Evolutionary conservation across 2,329 filamentous ascomycete species (phyloP).

Genomic region (Fusarium sp.): DNA sequence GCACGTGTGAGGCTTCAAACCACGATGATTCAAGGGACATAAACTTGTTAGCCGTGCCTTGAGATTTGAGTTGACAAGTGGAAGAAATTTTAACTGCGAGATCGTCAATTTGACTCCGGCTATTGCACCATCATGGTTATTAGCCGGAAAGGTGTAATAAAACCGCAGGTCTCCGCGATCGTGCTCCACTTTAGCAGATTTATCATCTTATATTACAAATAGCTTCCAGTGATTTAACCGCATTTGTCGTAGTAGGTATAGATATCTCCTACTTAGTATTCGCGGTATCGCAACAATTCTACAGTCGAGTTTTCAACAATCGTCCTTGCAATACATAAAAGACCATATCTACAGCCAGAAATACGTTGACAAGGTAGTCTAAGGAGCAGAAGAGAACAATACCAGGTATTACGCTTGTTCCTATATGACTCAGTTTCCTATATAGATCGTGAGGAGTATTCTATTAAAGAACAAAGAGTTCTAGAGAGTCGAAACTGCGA

Average conservation of each 20-base stretch:
- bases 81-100: neutral
- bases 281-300: too few species aligned
- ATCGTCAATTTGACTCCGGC: slow-evolving; percentile 9
- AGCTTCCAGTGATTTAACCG: neutral
- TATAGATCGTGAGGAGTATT: too few species aligned
- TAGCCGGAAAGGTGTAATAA: slow-evolving; percentile 2
- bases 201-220: slow-evolving; percentile 12
- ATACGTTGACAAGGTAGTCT: too few species aligned
- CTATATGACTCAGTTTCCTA: too few species aligned
- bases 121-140: slow-evolving; percentile 16
- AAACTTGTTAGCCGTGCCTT: rapidly evolving
- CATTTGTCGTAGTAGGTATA: neutral
- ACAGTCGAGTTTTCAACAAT: too few species aligned
- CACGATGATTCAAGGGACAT: rapidly evolving
- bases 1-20: too few species aligned
- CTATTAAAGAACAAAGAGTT: too few species aligned
- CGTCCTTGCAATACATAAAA: too few species aligned
- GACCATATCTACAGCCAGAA: neutral
- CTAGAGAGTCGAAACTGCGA: too few species aligned
- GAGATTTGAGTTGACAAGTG: neutral
- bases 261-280: too few species aligned
- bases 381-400: too few species aligned
- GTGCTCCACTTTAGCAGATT: slow-evolving; percentile 13
- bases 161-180: slow-evolving; percentile 11
- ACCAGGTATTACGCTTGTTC: too few species aligned